Conservation (phyloP, 192 early-diverging fungal species). For the Umbelopsis vinacea region DNA sequence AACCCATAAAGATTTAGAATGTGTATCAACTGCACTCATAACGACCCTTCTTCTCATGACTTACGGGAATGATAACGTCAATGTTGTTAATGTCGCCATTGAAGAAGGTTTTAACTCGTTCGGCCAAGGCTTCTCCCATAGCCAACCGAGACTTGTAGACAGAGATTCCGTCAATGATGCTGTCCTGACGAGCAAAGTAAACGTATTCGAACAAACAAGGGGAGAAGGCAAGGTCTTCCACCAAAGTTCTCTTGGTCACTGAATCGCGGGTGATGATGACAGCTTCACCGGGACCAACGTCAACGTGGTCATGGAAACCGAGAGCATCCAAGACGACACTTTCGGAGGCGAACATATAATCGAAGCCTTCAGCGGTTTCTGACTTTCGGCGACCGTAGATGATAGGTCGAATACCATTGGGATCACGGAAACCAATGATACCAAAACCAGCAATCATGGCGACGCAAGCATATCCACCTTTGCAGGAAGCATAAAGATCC, state of each 20-base stretch:
- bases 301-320: slow-evolving; percentile 87
- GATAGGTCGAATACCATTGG: slow-evolving; percentile 95
- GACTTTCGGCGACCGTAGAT: slow-evolving; percentile 85
- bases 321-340: slow-evolving; percentile 92
- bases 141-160: slow-evolving; percentile 97
- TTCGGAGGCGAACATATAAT: slow-evolving; percentile 99
- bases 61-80: slow-evolving; percentile 98
- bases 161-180: slow-evolving; percentile 97
- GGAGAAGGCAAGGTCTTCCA: slow-evolving; percentile 58
- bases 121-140: slow-evolving; percentile 96
- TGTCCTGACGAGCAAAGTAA: slow-evolving; percentile 98
- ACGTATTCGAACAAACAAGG: slow-evolving; percentile 99
- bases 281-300: slow-evolving; percentile 93
- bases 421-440: slow-evolving; percentile 93
- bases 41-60: slow-evolving; percentile 1
- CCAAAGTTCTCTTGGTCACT: slow-evolving; percentile 69
- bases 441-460: slow-evolving; percentile 99
- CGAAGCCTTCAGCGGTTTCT: slow-evolving; percentile 65
- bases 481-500: slow-evolving; percentile 80
- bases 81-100: slow-evolving; percentile 79
- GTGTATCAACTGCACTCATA: neutral
- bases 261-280: slow-evolving; percentile 87
- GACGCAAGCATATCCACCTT: slow-evolving; percentile 93
- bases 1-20: neutral
- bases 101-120: slow-evolving; percentile 75